A percentile compares a stretch with the other conserved stretches of the same genome.
These are phyloP conservation scores for Pinus albicaulis DNA, from an alignment of 75 land plant species.

Conservation along the genomic window DNA sequence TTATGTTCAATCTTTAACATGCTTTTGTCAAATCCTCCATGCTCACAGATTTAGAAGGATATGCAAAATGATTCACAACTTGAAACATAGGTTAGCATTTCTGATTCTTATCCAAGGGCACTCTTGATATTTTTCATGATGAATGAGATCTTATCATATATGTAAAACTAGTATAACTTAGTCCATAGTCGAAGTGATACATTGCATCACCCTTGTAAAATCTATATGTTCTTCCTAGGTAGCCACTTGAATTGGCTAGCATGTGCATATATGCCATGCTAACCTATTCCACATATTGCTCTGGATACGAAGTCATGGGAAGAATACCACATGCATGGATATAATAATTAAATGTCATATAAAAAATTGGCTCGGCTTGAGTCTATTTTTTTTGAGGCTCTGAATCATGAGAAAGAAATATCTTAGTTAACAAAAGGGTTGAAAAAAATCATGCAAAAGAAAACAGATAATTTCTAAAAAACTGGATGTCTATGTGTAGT, in stretches of 20 bases:
- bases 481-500: background rate
- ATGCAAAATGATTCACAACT: too few relatives aligned
- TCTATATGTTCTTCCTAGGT: constrained; percentile 40
- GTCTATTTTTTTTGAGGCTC: background rate
- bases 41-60: too few relatives aligned
- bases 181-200: too few relatives aligned
- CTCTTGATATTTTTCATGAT: too few relatives aligned
- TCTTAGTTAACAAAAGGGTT: background rate
- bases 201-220: constrained; percentile 35
- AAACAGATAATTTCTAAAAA: too few relatives aligned
- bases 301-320: constrained; percentile 52
- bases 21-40: too few relatives aligned
- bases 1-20: too few relatives aligned
- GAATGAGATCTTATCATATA: too few relatives aligned
- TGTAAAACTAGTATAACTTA: too few relatives aligned
- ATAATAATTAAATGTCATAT: background rate
- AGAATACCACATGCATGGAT: constrained; percentile 44
- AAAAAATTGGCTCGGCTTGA: background rate
- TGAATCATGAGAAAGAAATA: background rate
- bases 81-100: too few relatives aligned
- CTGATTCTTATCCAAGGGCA: too few relatives aligned
- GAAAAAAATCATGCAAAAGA: background rate
- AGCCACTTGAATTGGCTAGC: constrained; percentile 14
- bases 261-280: constrained; percentile 32
- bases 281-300: constrained; percentile 26